A percentile compares a stretch with the other conserved stretches of the same genome.
Conservation (phyloP, 163 green algal genomes). For the Coccomyxa subellipsoidea region DNA sequence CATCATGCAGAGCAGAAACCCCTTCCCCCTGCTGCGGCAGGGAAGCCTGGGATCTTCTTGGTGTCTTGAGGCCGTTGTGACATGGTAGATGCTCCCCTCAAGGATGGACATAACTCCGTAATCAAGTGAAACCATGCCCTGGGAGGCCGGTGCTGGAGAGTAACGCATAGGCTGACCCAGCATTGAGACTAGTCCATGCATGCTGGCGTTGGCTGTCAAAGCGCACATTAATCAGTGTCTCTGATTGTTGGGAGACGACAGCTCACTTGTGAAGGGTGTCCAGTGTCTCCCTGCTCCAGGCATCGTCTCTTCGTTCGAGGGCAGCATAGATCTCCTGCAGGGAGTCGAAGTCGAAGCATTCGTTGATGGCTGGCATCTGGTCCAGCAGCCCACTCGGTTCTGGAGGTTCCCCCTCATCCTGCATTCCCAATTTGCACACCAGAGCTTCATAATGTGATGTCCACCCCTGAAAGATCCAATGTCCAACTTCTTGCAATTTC, state of each 20-base stretch:
- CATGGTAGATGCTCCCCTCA: too few relatives aligned
- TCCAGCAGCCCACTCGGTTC: conserved; percentile 18
- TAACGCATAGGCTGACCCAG: not conserved
- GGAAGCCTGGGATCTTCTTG: not conserved
- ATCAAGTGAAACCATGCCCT: not conserved
- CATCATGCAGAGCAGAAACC: not conserved
- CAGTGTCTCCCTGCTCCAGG: conserved; percentile 16
- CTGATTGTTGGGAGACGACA: not conserved
- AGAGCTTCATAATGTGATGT: not conserved
- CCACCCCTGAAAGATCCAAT: not conserved
- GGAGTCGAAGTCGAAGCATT: conserved; percentile 39
- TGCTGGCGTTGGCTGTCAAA: not conserved
- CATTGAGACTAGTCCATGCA: too few relatives aligned
- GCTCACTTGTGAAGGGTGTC: conserved; percentile 28
- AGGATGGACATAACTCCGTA: too few relatives aligned
- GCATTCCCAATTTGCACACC: not conserved
- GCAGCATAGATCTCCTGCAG: conserved; percentile 49
- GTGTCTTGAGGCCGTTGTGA: too few relatives aligned
- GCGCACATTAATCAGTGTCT: not conserved
- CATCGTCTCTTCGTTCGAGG: conserved; percentile 21
- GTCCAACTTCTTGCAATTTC: not conserved
- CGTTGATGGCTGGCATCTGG: conserved; percentile 44
- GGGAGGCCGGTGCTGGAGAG: not conserved
- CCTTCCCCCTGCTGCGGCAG: not conserved
- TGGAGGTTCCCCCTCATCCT: not conserved